Conservation (phyloP, 306 rosid species). For the Malus sylvestris region DNA sequence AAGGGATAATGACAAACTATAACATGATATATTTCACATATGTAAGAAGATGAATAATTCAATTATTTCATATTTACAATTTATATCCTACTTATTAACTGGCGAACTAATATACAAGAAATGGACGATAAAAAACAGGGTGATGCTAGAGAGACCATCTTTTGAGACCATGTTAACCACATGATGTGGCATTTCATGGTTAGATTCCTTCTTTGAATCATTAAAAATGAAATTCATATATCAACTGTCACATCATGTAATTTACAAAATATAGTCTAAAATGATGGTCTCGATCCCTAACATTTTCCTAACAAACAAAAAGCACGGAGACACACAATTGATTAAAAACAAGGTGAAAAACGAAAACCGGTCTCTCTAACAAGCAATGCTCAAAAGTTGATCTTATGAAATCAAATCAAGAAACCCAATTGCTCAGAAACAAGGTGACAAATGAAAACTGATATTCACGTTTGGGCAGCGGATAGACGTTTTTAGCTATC, state of each 20-base stretch:
- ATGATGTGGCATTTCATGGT: too few species aligned
- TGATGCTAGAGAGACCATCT: too few species aligned
- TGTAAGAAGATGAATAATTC: not conserved
- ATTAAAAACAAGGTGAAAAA: not conserved
- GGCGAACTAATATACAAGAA: not conserved
- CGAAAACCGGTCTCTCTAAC: not conserved
- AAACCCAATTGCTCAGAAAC: not conserved
- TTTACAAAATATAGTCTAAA: too few species aligned
- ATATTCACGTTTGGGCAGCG: too few species aligned
- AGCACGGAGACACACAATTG: not conserved
- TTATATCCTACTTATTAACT: not conserved
- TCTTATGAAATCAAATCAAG: not conserved
- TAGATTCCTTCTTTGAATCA: too few species aligned
- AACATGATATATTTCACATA: not conserved
- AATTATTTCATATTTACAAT: not conserved
- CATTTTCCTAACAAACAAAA: too few species aligned
- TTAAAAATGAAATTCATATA: too few species aligned
- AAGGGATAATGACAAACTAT: not conserved
- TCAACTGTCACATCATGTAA: too few species aligned
- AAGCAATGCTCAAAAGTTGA: not conserved
- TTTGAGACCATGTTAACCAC: too few species aligned
- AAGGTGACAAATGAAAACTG: not conserved
- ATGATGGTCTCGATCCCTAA: too few species aligned
- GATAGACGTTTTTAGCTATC: not conserved
- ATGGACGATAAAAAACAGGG: not conserved